phyloP scores from a whole-genome alignment of 2,329 filamentous ascomycete genomes.

The Drechmeria coniospora region DNA sequence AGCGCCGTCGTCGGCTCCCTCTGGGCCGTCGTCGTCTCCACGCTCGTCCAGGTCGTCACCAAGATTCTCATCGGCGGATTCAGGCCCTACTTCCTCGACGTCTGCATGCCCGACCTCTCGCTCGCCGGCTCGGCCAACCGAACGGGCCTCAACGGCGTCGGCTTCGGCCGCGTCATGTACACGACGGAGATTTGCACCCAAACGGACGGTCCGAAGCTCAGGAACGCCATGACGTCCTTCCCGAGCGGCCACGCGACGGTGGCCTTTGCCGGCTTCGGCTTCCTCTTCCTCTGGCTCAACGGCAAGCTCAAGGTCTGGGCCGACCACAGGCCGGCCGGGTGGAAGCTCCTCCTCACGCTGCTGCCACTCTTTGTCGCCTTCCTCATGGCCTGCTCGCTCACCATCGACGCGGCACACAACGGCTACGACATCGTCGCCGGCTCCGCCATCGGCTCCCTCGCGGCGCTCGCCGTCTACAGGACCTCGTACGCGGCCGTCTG shows the following conservation, averaged over 20 bases:
- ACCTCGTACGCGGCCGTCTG: slow-evolving; percentile 53
- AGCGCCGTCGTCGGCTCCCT: slow-evolving; percentile 46
- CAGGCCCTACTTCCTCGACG: slow-evolving; percentile 46
- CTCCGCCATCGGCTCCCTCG: slow-evolving; percentile 43
- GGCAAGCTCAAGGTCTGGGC: slow-evolving; percentile 57
- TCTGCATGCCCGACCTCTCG: slow-evolving; percentile 44
- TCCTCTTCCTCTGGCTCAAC: slow-evolving; percentile 52
- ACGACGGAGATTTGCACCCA: slow-evolving; percentile 45
- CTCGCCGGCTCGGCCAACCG: slow-evolving; percentile 22
- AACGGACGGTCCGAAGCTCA: slow-evolving; percentile 35
- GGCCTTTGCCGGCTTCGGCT: slow-evolving; percentile 48
- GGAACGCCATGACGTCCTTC: slow-evolving; percentile 48
- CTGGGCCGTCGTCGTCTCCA: slow-evolving; percentile 42
- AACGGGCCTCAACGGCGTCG: slow-evolving; percentile 26
- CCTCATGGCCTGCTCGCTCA: slow-evolving; percentile 44
- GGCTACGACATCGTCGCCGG: slow-evolving; percentile 57
- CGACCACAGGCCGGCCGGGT: slow-evolving; percentile 50
- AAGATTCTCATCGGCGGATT: slow-evolving; percentile 52
- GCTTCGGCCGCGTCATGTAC: slow-evolving; percentile 47
- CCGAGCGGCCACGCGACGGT: slow-evolving; percentile 54
- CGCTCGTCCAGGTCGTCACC: slow-evolving; percentile 50
- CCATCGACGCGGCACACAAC: slow-evolving; percentile 51
- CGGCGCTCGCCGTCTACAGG: slow-evolving; percentile 48
- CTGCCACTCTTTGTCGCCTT: slow-evolving; percentile 44
- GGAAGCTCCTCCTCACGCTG: slow-evolving; percentile 46